These are phyloP conservation scores for Hondaea fermentalgiana DNA, from an alignment of 108 stramenopile genomes.

Conservation along the genomic window DNA sequence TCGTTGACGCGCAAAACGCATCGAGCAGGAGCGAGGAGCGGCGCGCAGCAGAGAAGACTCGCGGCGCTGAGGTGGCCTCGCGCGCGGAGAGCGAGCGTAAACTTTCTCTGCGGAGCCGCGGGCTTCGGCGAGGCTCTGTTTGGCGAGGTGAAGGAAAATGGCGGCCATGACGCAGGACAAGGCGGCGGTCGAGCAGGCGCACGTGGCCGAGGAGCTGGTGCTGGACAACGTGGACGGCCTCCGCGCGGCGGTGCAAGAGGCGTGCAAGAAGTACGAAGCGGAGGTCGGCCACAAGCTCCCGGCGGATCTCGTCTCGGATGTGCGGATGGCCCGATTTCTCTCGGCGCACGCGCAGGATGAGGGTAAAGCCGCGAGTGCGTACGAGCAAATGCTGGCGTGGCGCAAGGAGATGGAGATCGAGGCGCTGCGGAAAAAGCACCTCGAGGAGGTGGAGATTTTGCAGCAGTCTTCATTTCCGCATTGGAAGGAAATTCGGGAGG, in stretches of 20 bases:
- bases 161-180: no score
- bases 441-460: not conserved
- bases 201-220: no score
- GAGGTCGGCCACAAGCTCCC: slow-evolving; percentile 6
- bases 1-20: no score
- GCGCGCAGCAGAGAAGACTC: no score
- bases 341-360: not conserved
- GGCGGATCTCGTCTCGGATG: not conserved
- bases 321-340: not conserved
- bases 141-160: no score
- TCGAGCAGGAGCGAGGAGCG: no score
- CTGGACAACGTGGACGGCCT: not conserved
- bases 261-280: not conserved
- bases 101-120: no score
- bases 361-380: not conserved
- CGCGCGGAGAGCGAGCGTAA: no score
- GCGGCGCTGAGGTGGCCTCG: no score
- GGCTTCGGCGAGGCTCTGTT: no score
- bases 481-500: not conserved
- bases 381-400: not conserved
- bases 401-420: not conserved
- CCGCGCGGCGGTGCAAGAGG: not conserved
- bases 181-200: no score
- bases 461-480: not conserved
- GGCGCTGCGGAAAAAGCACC: not conserved